Evolutionary conservation across 495 filamentous ascomycete species (phyloP).

Genomic region (Daldinia bambusicola): DNA sequence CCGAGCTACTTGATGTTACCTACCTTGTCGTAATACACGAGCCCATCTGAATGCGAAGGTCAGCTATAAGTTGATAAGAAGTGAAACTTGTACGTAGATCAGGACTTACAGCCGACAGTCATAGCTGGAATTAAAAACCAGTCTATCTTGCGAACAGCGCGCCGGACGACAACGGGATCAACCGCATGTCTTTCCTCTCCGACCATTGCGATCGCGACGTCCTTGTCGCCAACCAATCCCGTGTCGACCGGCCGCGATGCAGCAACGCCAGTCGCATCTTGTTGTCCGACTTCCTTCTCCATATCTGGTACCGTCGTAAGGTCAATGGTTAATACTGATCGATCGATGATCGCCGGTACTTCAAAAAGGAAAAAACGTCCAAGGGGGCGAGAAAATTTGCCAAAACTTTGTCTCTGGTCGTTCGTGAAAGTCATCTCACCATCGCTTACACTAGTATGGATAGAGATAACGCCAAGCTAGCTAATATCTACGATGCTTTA

Average conservation of each 20-base stretch:
- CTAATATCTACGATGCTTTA: constrained; percentile 1
- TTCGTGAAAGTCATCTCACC: not conserved
- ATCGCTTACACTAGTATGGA: constrained; percentile 18
- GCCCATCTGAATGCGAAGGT: constrained; percentile 59
- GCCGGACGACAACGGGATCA: constrained; percentile 34
- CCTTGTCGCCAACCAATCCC: constrained; percentile 39
- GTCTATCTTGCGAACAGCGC: constrained; percentile 78
- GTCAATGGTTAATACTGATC: too few species aligned
- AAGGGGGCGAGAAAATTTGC: constrained; percentile 6
- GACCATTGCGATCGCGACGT: constrained; percentile 54
- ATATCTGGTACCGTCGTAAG: constrained; percentile 7
- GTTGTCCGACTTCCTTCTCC: constrained; percentile 29
- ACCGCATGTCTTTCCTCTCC: constrained; percentile 46
- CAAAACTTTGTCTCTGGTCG: not conserved
- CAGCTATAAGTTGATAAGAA: not conserved
- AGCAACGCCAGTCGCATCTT: constrained; percentile 11
- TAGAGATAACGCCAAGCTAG: constrained; percentile 19
- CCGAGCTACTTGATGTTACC: not conserved
- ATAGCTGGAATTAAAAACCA: constrained; percentile 75
- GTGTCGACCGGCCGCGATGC: not conserved
- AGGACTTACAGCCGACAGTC: constrained; percentile 64
- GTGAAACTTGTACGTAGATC: not conserved
- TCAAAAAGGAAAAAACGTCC: not conserved
- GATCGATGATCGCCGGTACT: not conserved
- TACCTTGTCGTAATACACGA: constrained; percentile 83